Evolutionary conservation across 345 rosid species (phyloP).

Genomic region (Euphorbia pulcherrima): DNA sequence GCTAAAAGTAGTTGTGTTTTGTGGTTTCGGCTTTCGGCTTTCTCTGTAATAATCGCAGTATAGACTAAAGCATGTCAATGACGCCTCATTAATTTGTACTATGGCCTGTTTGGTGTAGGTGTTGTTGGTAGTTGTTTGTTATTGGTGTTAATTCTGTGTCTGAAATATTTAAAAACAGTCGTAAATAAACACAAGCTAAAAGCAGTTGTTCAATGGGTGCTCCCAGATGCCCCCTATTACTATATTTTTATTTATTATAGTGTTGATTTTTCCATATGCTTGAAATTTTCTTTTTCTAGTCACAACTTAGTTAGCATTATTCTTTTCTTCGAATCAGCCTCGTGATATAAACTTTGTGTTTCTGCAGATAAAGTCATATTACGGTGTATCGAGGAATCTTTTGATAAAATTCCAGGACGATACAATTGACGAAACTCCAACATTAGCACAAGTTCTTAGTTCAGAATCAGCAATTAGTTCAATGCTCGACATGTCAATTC

Average conservation of each 20-base stretch:
- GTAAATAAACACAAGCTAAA: too few species aligned
- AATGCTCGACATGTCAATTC: constrained; percentile 93
- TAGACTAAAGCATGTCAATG: background rate
- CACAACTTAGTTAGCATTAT: constrained; percentile 1
- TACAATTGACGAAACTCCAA: constrained; percentile 77
- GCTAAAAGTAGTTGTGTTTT: too few species aligned
- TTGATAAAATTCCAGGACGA: constrained; percentile 87
- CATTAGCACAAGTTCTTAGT: constrained; percentile 81
- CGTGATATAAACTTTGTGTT: constrained; percentile 11
- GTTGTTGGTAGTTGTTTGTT: too few species aligned
- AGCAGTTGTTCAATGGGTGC: too few species aligned
- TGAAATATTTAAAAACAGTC: too few species aligned
- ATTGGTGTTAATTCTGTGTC: too few species aligned
- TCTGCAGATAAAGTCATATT: constrained; percentile 83
- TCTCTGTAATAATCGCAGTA: background rate
- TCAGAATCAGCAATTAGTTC: constrained; percentile 89
- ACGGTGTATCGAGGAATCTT: constrained; percentile 88
- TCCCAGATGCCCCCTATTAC: too few species aligned
- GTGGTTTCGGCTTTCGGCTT: background rate
- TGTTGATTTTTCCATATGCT: background rate
- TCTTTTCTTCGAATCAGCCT: background rate
- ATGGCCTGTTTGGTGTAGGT: too few species aligned
- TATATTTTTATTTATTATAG: background rate
- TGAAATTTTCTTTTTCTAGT: background rate
- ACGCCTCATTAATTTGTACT: background rate